phyloP scores from a whole-genome alignment of 495 filamentous ascomycete genomes.

The Zalerion maritima region DNA sequence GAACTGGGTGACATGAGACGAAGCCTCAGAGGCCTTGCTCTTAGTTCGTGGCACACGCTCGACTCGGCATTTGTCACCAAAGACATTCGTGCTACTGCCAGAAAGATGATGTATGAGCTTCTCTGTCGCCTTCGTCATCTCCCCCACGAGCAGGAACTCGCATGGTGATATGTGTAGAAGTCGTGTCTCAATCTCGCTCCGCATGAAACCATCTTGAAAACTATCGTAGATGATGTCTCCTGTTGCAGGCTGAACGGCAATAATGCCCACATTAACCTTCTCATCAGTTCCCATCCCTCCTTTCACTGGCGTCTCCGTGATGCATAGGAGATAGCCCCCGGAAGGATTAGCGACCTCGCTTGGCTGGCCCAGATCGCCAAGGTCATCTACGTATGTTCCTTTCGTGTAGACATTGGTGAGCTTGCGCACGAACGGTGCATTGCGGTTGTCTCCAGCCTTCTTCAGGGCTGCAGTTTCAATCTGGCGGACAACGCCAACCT shows the following conservation, averaged over 20 bases:
- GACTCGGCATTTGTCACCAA: constrained; percentile 77
- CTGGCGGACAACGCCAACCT: constrained; percentile 91
- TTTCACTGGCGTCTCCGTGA: constrained; percentile 77
- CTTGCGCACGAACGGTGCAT: constrained; percentile 80
- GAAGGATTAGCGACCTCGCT: constrained; percentile 42
- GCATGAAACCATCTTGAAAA: constrained; percentile 98
- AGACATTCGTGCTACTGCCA: constrained; percentile 74
- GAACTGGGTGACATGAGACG: constrained; percentile 84
- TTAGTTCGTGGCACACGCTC: constrained; percentile 66
- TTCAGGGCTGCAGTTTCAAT: constrained; percentile 98
- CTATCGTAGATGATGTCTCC: constrained; percentile 94
- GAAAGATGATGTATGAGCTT: constrained; percentile 86
- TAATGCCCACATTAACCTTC: constrained; percentile 79
- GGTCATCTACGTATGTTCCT: constrained; percentile 93
- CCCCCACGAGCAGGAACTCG: constrained; percentile 90
- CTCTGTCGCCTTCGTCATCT: constrained; percentile 82
- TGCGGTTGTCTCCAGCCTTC: constrained; percentile 88
- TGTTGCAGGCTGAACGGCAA: constrained; percentile 90
- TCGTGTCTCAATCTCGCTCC: constrained; percentile 87
- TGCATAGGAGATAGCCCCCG: constrained; percentile 82
- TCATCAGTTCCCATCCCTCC: constrained; percentile 86
- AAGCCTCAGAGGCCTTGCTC: constrained; percentile 67
- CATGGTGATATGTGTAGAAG: constrained; percentile 91
- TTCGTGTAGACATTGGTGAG: constrained; percentile 97
- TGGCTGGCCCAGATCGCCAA: constrained; percentile 55